Base-by-base conservation (phyloP, 345 rosid genomes). In the Turritis glabra region DNA sequence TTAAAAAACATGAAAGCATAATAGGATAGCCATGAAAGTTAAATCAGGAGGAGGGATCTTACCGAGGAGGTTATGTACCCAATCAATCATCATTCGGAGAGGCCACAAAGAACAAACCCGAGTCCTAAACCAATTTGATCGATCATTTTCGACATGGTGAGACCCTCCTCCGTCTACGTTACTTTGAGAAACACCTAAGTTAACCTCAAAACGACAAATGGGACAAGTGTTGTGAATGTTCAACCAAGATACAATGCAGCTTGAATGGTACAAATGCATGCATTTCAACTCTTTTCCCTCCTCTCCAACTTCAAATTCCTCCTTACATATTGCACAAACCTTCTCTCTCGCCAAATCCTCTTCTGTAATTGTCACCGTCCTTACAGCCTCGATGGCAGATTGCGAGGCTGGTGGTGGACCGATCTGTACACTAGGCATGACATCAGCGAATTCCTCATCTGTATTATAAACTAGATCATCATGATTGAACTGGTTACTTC, bases 301-400 rank as follows among this genome's bases (percentile, higher is more conserved):
- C 7, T 77, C 85, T 5, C 80, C 92, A 22, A 85, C 67, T 75
- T 75, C 82, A 7, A 89, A 89, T 53, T 85, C 89, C 1, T 93
- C 96, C 62, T 90, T 91, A 75, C 97, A 93, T 33, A 93, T 80
- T 0, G 97, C 89, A 67, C 98, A 93, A 23, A 69, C 78, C 51
- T 27, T 57, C 61, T 80, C 86, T 19, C 44, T 83, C 1, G 0
- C 48, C 76, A 87, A 47, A 58, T 80, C 77, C 10, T 70, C 32
- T 50, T 76, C 80, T 0, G 84, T 26, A 11, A 90, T 41, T 33
- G 8, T 73, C 65, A 86, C 74, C 7, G 25, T 67, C 12, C 80
- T 84, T 71, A 90, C 50, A 41, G 88, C 84, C 59, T 90, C 88
- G 13, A 92, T 82, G 27, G 84, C 81, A 0, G 85, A 72, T 50